Evolutionary conservation across 768 basidiomycete genomes (phyloP), one percentile per base, ranked within the genome.

Genomic region (Suillus occidentalis): DNA sequence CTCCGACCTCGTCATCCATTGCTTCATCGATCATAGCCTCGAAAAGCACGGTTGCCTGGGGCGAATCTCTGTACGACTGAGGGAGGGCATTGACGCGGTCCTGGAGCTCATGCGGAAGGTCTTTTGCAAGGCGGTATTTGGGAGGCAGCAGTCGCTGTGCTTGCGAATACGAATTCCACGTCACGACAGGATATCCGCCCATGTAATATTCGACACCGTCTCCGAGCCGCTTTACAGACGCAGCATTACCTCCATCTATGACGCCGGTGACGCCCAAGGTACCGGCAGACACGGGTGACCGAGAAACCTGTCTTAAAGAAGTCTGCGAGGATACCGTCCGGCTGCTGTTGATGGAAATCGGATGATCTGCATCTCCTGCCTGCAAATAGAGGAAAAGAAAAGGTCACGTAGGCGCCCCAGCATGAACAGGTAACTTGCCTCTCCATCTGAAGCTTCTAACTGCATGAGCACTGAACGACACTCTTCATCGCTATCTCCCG

Each of bases 21-120:
- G 89, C 90, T 66, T 89, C 85, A 18, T 76, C 76, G 16, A 95
- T 93, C 66, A 82, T 82, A 4, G 85, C 83, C 70, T 89, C 83
- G 64, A 94, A 90, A 1, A 93, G 77, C 3, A 74, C 70, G 20
- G 84, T 82, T 70, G 84, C 83, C 57, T 80, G 75, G 2, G 75
- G 77, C 2, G 83, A 78, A 28, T 75, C 72, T 14, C 83, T 79
- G 34, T 77, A 81, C n/a, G 71, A 61, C 0, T 71, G 69, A 2
- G 81, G 77, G 67, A 87, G 79, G 2, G 77, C 70, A 73, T 91
- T 90, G 75, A 92, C 83, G 61, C 83, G 77, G 72, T 92, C 90
- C 63, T 91, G 88, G 6, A 92, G 71, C 4, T 78, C 67, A 67
- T 87, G 86, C 1, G 87, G 87, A n/a, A 92, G 79, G 65, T 91